Evolutionary conservation across 306 rosid genomes (phyloP), one percentile per base, ranked within the genome.

Genomic region (Hippophae gyantsensis): DNA sequence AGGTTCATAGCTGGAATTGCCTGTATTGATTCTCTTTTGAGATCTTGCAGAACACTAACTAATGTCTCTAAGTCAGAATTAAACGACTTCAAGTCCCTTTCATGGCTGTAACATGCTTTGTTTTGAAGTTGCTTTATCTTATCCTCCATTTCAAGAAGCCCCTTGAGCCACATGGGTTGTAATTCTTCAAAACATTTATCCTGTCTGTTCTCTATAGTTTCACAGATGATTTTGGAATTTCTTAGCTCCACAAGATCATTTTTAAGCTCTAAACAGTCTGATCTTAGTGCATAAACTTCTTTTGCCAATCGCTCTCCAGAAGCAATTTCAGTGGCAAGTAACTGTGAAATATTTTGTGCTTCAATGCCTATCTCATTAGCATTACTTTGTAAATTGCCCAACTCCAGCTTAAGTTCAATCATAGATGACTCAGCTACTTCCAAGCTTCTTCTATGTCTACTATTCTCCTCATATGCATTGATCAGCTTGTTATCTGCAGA

Each of bases 351-450:
- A 42, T 66, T 84, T 26, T 78, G 79, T 40, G 95, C 71, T 72
- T 86, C 90, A 48, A 47, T 63, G 14, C 94, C 94, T 67, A 88
- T 71, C 63, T 82, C 89, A 82, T 80, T 84, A 38, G 89, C 95
- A 66, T 88, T 79, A 66, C 71, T 74, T 60, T 79, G 95, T 78
- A 93, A 65, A 63, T 78, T 63, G 78, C 72, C 77, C 57, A 88
- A 73, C 78, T 82, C 88, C 74, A 75, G 70, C 73, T 86, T 80
- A 48, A 93, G 82, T 64, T 84, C 90, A 72, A 63, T 70, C 70
- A 88, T 78, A 60, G 97, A 88, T 50, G 87, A 82, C 64, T 88
- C 89, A 7, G 84, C 84, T 48, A 70, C 83, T 72, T 86, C 97
- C 75, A 92, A 61, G 77, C 83, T 80, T 67, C 80, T 84, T 70